Evolutionary conservation across 352 stramenopile genomes (phyloP), one percentile per base, ranked within the genome.

Genomic region (Phytophthora litchii): DNA sequence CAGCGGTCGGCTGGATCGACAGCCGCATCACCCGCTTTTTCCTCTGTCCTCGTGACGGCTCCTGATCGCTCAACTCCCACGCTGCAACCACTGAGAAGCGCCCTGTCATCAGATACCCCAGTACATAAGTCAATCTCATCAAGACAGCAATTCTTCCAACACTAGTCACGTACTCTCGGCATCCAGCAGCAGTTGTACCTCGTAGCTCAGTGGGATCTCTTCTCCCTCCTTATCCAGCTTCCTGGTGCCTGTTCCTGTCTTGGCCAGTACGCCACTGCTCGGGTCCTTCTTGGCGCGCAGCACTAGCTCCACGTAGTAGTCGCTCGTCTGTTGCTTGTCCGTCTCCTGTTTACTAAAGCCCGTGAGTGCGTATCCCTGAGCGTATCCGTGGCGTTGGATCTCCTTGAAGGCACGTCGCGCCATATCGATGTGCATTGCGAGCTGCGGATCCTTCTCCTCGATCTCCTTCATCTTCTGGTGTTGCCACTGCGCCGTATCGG

Each of bases 321-420:
- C 70, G 11, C n/a, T 21, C n/a, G 21, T 49, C 37, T 50, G 29
- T 11, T 25, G 27, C 3, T 35, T 50, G 38, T 17, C 13, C 17
- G 44, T 60, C 34, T 55, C 70, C 45, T 80, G 59, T 41, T 91
- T 77, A 23, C 67, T 88, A 40, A 89, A 91, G 48, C 82, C 67
- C 27, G 65, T 17, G 50, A 89, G 75, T 9, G 47, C 25, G 59
- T 83, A 88, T 4, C 73, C 77, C 20, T 64, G 70, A 3, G 82
- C 82, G 55, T 88, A 86, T 6, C 82, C 79, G 53, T 82, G 75
- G 14, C 68, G 65, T 61, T 89, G 75, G 10, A 91, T 64, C 57
- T 80, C 76, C 19, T 29, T 48, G 41, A 91, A 88, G 27, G 74
- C 75, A 19, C 72, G 64, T 50, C 65, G 37, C 2, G 79, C 67